Evolutionary conservation across 352 stramenopile species (phyloP), one percentile per base, ranked within the genome.

Genomic region (Globisporangium megalacanthum): DNA sequence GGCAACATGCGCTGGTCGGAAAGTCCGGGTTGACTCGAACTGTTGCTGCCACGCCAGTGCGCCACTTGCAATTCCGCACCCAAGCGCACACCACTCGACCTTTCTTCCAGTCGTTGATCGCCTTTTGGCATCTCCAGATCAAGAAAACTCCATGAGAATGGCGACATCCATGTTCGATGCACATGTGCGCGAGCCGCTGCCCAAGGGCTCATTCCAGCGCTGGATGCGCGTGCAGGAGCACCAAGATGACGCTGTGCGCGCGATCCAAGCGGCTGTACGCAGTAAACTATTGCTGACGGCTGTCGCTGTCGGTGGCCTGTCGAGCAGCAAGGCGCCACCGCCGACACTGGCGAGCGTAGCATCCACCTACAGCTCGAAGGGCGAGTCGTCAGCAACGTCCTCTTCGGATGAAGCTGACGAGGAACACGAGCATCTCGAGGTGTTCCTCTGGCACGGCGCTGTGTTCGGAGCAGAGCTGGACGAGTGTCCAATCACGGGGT

Each of bases 371-470:
- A 52, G 48, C 48, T 52, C 29, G 29, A 39, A 25, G 4, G 48
- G 10, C 48, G 48, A 52, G 25, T 52, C 48, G 48, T 52, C 48
- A 14, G 22, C 33, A 8, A 31, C 62, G 20, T 64, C 56, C 14
- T 55, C 56, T 2, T 64, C 60, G 17, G 65, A 65, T 1, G 70
- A 79, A 44, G 61, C 79, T 8, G 70, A 86, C 33, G 60, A 70
- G 13, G 61, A 74, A 20, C 65, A 76, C 49, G 29, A 72, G 42
- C 66, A 81, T 50, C 83, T 82, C 60, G 75, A 86, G 7, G 69
- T 89, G 51, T 68, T 86, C 22, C 65, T 89, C 9, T 87, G 74
- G 76, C 74, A 89, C 54, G 79, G 79, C 52, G 70, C 70, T 4
- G 68, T 68, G 48, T 64, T 87, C 11, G 79, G 79, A 15, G 46